Percentiles rank a stretch among this genome's conserved stretches.
These are phyloP conservation scores for Fraxinus nigra DNA, from an alignment of 305 asterid genomes.

Conservation along the genomic window DNA sequence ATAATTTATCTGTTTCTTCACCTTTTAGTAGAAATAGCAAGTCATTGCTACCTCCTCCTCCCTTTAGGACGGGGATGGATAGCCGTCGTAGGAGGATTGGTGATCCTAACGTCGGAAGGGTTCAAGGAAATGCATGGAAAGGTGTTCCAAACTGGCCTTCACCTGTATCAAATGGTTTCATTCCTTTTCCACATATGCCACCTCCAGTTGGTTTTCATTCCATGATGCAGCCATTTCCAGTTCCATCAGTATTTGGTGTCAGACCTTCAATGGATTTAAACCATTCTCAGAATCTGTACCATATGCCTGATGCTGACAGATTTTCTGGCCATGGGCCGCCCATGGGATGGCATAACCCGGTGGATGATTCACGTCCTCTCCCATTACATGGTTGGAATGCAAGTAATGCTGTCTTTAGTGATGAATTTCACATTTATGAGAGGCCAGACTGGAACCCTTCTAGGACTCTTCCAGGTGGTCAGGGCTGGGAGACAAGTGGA, in stretches of 20 bases:
- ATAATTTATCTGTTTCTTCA: slow-evolving; percentile 64
- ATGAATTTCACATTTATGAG: slow-evolving; percentile 69
- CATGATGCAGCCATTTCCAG: slow-evolving; percentile 79
- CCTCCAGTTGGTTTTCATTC: slow-evolving; percentile 73
- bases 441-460: slow-evolving; percentile 83
- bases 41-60: slow-evolving; percentile 62
- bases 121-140: slow-evolving; percentile 83
- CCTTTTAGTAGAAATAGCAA: slow-evolving; percentile 68
- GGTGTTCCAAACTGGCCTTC: slow-evolving; percentile 89
- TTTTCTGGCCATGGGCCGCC: slow-evolving; percentile 73
- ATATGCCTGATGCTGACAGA: slow-evolving; percentile 72
- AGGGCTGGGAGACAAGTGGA: slow-evolving; percentile 60
- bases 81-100: slow-evolving; percentile 74
- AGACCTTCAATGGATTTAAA: slow-evolving; percentile 77
- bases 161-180: slow-evolving; percentile 77
- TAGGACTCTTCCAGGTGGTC: slow-evolving; percentile 43
- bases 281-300: slow-evolving; percentile 67
- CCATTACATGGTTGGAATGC: slow-evolving; percentile 76
- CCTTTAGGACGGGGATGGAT: slow-evolving; percentile 60
- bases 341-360: slow-evolving; percentile 76
- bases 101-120: slow-evolving; percentile 72
- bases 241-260: slow-evolving; percentile 68
- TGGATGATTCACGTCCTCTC: slow-evolving; percentile 59
- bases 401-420: slow-evolving; percentile 59
- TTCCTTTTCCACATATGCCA: slow-evolving; percentile 82